Evolutionary conservation across 768 basidiomycete genomes (phyloP).

Genomic region (Brasilioporus rufonigricans): DNA sequence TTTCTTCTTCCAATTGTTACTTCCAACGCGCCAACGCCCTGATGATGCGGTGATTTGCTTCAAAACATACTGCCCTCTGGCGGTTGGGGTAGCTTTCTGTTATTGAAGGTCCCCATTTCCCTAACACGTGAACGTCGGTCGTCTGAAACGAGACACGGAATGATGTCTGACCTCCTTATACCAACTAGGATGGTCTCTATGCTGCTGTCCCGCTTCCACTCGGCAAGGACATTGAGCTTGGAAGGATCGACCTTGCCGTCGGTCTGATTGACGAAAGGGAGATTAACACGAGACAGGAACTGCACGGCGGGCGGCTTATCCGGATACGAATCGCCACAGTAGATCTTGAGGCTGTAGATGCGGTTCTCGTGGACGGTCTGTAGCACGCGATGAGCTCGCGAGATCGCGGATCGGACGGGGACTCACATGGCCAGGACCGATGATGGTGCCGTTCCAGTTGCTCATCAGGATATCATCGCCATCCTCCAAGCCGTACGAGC

Average conservation of each 20-base stretch:
- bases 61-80: constrained; percentile 80
- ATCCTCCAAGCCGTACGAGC: constrained; percentile 95
- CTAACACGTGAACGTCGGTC: constrained; percentile 39
- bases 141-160: background rate
- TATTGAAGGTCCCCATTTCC: constrained; percentile 91
- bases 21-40: constrained; percentile 1
- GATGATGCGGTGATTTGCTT: constrained; percentile 3
- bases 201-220: constrained; percentile 75
- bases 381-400: constrained; percentile 11
- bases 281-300: constrained; percentile 87
- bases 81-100: constrained; percentile 94
- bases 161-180: constrained; percentile 68
- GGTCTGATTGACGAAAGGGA: constrained; percentile 80
- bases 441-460: constrained; percentile 98
- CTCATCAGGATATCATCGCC: constrained; percentile 96
- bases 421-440: constrained; percentile 95
- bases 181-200: constrained; percentile 92
- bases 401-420: constrained; percentile 9
- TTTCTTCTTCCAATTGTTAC: constrained; percentile 14
- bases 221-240: constrained; percentile 68
- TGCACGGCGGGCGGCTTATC: constrained; percentile 76
- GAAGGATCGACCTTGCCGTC: constrained; percentile 76
- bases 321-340: constrained; percentile 74
- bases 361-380: constrained; percentile 98
- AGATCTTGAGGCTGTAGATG: constrained; percentile 93